Evolutionary conservation across 2,329 filamentous ascomycete species (phyloP).

Genomic region (Fusarium pseudonygamai): DNA sequence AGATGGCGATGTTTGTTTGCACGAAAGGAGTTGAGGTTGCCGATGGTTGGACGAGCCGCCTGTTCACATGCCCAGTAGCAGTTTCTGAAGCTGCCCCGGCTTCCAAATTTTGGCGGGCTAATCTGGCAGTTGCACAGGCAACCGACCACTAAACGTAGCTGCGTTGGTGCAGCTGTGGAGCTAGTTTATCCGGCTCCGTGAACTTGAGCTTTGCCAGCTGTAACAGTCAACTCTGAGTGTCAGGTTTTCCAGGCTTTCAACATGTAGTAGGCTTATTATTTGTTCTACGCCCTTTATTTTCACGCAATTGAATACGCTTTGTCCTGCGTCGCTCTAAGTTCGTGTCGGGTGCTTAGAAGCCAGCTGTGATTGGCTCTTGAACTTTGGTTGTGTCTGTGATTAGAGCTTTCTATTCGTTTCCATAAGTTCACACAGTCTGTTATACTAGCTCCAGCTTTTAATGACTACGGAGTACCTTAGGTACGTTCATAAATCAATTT

Average conservation of each 20-base stretch:
- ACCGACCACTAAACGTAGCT: constrained; percentile 31
- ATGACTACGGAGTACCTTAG: not conserved
- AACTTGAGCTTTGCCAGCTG: not conserved
- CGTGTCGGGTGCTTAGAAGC: not conserved
- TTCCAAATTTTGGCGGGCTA: constrained; percentile 33
- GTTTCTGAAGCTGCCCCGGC: constrained; percentile 34
- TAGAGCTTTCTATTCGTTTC: not conserved
- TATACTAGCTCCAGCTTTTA: not conserved
- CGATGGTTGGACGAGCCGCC: constrained; percentile 2
- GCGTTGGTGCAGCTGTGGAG: constrained; percentile 9
- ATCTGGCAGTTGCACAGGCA: constrained; percentile 38
- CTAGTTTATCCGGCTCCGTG: constrained; percentile 31
- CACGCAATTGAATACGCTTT: not conserved
- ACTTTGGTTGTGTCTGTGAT: not conserved
- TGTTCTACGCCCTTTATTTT: not conserved
- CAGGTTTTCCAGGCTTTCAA: not conserved
- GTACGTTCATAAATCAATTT: not conserved
- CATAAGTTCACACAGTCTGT: not conserved
- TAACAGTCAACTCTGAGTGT: not conserved
- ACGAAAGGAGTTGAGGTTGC: constrained; percentile 2
- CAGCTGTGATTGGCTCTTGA: not conserved
- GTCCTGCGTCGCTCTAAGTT: not conserved
- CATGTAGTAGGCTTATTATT: not conserved
- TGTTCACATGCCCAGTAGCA: constrained; percentile 26
- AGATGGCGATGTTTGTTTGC: constrained; percentile 2